These are phyloP conservation scores for Kitagawia praeruptora DNA, from an alignment of 129 eudicot genomes.

Conservation along the genomic window DNA sequence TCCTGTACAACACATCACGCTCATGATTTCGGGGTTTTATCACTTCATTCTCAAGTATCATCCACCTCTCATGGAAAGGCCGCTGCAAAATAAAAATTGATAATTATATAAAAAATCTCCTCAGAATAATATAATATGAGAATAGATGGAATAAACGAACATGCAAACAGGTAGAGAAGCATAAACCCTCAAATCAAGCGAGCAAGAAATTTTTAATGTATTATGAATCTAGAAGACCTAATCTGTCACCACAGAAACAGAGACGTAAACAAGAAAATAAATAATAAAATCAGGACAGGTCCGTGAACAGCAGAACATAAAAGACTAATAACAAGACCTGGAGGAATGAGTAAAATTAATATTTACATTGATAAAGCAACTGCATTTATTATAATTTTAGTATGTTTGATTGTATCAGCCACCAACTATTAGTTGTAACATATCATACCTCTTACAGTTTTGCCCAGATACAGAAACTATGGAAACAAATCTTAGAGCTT, in stretches of 20 bases:
- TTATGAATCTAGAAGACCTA: background rate
- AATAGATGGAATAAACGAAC: background rate
- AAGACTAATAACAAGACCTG: background rate
- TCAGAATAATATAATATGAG: background rate
- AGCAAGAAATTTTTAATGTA: background rate
- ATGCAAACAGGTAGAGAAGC: background rate
- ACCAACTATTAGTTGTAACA: background rate
- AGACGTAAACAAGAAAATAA: background rate
- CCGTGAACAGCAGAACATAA: background rate
- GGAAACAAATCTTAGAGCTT: background rate
- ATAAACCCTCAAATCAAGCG: background rate
- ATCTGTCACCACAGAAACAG: background rate
- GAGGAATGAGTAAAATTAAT: background rate
- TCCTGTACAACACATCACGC: slow-evolving; percentile 37
- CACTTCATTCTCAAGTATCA: slow-evolving; percentile 67
- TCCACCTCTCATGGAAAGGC: slow-evolving; percentile 63
- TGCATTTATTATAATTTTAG: background rate
- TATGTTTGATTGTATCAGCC: background rate
- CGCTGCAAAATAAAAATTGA: slow-evolving; percentile 34
- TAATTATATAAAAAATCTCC: slow-evolving; percentile 5
- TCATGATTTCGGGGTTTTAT: slow-evolving; percentile 56
- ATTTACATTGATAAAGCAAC: background rate
- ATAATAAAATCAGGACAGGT: background rate
- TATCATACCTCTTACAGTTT: background rate
- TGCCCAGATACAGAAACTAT: background rate